Evolutionary conservation across 345 rosid species (phyloP).

Genomic region (Boechera stricta): DNA sequence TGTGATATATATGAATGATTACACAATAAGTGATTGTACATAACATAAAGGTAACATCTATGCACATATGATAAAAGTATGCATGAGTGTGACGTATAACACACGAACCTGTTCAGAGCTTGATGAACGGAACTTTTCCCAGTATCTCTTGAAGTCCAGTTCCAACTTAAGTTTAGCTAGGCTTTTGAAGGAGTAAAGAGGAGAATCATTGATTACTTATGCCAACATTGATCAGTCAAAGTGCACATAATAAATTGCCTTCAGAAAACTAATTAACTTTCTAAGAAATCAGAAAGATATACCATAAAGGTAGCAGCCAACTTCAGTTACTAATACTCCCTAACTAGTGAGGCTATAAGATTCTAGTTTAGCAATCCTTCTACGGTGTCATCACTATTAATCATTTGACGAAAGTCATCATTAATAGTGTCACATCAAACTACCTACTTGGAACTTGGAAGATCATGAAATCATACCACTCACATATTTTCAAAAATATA

Average conservation of each 20-base stretch:
- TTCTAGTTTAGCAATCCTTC: too few relatives aligned
- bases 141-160: slow-evolving; percentile 87
- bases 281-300: background rate
- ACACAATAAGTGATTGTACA: background rate
- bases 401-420: too few relatives aligned
- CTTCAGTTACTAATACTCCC: background rate
- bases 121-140: slow-evolving; percentile 99
- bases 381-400: too few relatives aligned
- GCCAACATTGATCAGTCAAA: slow-evolving; percentile 19
- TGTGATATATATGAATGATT: slow-evolving; percentile 40
- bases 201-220: slow-evolving; percentile 7
- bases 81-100: background rate
- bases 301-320: background rate
- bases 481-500: too few relatives aligned
- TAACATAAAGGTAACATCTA: background rate
- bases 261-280: background rate
- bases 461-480: too few relatives aligned
- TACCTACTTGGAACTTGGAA: too few relatives aligned
- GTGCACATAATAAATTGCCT: background rate
- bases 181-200: slow-evolving; percentile 34
- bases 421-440: too few relatives aligned
- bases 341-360: too few relatives aligned
- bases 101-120: slow-evolving; percentile 77
- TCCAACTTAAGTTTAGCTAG: slow-evolving; percentile 85
- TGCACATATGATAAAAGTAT: slow-evolving; percentile 7